Percentiles rank a stretch among this genome's conserved stretches.
Evolutionary conservation across 2,329 filamentous ascomycete species (phyloP).

Genomic region (Chrysosphaeria jannelii): DNA sequence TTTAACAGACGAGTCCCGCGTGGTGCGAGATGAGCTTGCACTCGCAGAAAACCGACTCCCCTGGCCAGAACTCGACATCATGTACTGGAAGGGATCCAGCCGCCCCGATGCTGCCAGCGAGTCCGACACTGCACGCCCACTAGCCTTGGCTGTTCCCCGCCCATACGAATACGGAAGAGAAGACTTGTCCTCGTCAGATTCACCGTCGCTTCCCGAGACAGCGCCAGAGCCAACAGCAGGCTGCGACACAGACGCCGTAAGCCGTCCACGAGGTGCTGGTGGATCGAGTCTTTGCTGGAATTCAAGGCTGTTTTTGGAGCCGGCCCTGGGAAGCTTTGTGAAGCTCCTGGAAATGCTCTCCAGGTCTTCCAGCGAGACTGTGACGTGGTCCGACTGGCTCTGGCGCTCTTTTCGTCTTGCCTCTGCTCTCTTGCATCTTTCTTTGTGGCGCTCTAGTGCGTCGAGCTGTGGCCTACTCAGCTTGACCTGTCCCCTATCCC

Average conservation of each 20-base stretch:
- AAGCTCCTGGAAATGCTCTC: slow-evolving; percentile 12
- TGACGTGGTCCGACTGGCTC: slow-evolving; percentile 13
- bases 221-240: slow-evolving; percentile 7
- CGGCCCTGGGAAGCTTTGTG: slow-evolving; percentile 6
- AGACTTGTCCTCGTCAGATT: slow-evolving; percentile 11
- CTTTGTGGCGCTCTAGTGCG: slow-evolving; percentile 39
- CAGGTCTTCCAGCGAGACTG: slow-evolving; percentile 22
- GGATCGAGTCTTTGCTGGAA: too few relatives aligned
- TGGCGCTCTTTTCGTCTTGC: slow-evolving; percentile 5
- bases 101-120: slow-evolving; percentile 7
- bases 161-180: slow-evolving; percentile 17
- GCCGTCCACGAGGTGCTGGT: slow-evolving; percentile 3
- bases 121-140: too few relatives aligned
- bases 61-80: too few relatives aligned
- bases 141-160: too few relatives aligned
- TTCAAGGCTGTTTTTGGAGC: too few relatives aligned
- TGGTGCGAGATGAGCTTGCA: too few relatives aligned
- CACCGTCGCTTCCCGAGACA: too few relatives aligned
- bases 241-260: slow-evolving; percentile 7
- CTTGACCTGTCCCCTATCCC: slow-evolving; percentile 50
- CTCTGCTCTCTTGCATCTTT: slow-evolving; percentile 22
- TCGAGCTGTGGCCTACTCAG: slow-evolving; percentile 54
- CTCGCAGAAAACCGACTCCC: too few relatives aligned
- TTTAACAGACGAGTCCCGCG: too few relatives aligned
- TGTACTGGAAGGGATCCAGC: slow-evolving; percentile 21